Evolutionary conservation across 2,329 filamentous ascomycete genomes (phyloP).

Genomic region (Colletotrichum tropicale): DNA sequence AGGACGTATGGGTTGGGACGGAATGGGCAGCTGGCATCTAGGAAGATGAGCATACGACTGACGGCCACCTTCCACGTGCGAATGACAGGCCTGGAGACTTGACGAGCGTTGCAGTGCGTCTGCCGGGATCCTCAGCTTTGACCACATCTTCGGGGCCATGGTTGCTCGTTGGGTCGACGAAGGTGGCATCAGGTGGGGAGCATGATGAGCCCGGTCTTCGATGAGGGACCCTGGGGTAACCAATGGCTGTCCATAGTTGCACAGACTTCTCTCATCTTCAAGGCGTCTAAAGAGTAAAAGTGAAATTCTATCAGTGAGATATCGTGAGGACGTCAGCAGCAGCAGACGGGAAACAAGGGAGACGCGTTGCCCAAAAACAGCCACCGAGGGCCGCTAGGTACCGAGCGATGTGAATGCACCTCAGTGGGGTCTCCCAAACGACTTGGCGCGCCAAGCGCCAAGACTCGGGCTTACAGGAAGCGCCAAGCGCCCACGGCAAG

Average conservation of each 20-base stretch:
- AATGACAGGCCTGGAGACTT: neutral
- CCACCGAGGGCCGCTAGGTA: neutral
- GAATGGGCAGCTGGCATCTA: neutral
- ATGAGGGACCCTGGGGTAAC: neutral
- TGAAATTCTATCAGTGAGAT: neutral
- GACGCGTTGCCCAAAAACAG: neutral
- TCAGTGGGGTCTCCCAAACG: neutral
- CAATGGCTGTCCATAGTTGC: neutral
- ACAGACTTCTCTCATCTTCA: neutral
- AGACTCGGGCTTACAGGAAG: neutral
- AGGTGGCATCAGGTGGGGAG: neutral
- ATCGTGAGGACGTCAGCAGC: neutral
- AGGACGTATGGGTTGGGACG: neutral
- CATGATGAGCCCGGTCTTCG: neutral
- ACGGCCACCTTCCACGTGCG: neutral
- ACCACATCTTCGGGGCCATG: neutral
- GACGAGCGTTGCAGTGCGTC: neutral
- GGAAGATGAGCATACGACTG: neutral
- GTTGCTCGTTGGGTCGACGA: neutral
- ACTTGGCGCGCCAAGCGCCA: slow-evolving; percentile 17
- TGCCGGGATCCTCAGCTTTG: neutral
- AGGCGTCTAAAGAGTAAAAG: neutral
- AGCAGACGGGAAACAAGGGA: neutral
- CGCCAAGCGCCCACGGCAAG: neutral
- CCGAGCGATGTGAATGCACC: neutral